Evolutionary conservation across 345 rosid species (phyloP).

Genomic region (Brassica nigra): DNA sequence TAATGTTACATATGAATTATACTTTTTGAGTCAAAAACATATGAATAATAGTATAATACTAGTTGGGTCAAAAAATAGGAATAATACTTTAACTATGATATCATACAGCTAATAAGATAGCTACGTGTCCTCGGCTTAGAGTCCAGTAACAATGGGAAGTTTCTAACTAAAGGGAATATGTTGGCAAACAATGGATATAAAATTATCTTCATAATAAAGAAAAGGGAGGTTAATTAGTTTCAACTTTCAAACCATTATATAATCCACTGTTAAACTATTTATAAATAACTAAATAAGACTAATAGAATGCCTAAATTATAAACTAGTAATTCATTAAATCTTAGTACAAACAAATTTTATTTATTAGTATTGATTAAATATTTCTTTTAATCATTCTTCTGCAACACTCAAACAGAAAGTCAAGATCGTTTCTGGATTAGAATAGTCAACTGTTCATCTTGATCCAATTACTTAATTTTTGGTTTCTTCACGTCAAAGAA

Average conservation of each 20-base stretch:
- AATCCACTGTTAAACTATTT: not conserved
- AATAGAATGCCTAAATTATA: not conserved
- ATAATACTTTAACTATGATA: not conserved
- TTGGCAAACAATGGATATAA: not conserved
- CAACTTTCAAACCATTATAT: not conserved
- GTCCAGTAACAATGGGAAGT: constrained; percentile 1
- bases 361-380: not conserved
- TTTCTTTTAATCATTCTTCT: not conserved
- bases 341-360: not conserved
- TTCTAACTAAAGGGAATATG: not conserved
- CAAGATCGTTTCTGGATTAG: constrained; percentile 22
- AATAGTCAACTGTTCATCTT: constrained; percentile 31
- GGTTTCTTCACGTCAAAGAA: constrained; percentile 2
- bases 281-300: not conserved
- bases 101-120: not conserved
- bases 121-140: constrained; percentile 19
- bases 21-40: not conserved
- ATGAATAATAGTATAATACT: not conserved
- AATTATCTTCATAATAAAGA: not conserved
- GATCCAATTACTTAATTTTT: constrained; percentile 10
- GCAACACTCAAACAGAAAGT: constrained; percentile 21
- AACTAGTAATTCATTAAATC: not conserved
- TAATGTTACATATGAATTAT: not conserved
- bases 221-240: not conserved
- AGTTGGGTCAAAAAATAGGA: not conserved